A percentile compares a stretch with the other conserved stretches of the same genome.
phyloP scores from a whole-genome alignment of 176 grass and related monocot species.

The Juncus effusus region DNA sequence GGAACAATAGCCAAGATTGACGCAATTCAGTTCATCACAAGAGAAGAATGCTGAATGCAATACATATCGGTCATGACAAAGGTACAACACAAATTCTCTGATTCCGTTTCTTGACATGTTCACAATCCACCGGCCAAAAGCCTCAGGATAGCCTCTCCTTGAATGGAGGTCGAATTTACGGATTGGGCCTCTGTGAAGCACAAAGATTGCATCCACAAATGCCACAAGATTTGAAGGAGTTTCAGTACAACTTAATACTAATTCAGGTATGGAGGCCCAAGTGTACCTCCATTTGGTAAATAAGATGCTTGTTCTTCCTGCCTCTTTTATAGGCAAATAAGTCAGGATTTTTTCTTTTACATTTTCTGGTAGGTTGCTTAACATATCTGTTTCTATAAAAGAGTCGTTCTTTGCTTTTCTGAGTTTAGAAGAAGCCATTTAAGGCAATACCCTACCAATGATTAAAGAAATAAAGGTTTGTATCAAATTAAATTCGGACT shows the following conservation, averaged over 20 bases:
- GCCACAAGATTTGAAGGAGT: neutral
- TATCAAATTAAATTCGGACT: too few species aligned
- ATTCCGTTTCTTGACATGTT: slow-evolving; percentile 15
- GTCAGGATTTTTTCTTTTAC: slow-evolving; percentile 17
- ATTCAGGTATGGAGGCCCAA: slow-evolving; percentile 12
- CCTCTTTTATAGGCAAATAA: slow-evolving; percentile 14
- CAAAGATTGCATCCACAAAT: slow-evolving; percentile 5
- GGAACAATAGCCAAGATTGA: neutral
- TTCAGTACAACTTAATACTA: neutral
- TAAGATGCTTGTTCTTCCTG: slow-evolving; percentile 15
- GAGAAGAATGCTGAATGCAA: neutral
- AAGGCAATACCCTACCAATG: too few species aligned
- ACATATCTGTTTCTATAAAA: too few species aligned
- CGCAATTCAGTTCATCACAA: neutral
- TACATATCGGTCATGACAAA: neutral
- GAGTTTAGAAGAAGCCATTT: too few species aligned
- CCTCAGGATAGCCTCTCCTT: neutral
- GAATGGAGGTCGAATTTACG: neutral
- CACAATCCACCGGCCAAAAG: slow-evolving; percentile 6
- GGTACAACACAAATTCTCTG: neutral
- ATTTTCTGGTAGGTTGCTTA: neutral
- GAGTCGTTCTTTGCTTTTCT: too few species aligned
- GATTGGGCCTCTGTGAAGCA: slow-evolving; percentile 1
- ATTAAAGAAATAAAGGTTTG: too few species aligned
- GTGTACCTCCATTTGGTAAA: slow-evolving; percentile 9